phyloP scores from a whole-genome alignment of 768 basidiomycete genomes.

The Kwoniella sp. region DNA sequence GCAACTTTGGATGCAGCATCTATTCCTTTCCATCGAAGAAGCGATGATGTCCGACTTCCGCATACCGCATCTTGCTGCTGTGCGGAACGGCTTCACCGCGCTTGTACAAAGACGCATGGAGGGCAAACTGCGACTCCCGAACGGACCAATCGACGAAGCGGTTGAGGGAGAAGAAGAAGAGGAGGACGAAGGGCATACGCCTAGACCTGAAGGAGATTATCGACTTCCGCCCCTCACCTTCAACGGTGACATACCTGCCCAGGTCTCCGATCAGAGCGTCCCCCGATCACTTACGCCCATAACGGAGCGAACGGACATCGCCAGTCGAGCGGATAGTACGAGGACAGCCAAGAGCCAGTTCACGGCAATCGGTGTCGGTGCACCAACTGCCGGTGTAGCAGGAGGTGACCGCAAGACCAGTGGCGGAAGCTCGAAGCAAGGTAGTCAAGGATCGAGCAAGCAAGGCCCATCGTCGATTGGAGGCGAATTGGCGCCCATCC shows the following conservation, averaged over 20 bases:
- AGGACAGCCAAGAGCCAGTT: constrained; percentile 33
- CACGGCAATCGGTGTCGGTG: constrained; percentile 16
- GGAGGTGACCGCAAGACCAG: constrained; percentile 19
- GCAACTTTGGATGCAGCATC: constrained; percentile 61
- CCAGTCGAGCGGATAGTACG: constrained; percentile 46
- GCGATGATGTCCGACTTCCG: constrained; percentile 61
- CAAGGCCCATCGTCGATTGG: constrained; percentile 13
- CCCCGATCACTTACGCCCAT: constrained; percentile 65
- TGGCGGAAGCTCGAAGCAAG: constrained; percentile 37
- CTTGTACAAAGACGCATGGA: constrained; percentile 20
- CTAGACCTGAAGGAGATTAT: constrained; percentile 32
- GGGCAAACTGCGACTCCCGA: constrained; percentile 7
- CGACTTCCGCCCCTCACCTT: constrained; percentile 52
- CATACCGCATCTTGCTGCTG: constrained; percentile 28
- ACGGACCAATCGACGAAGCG: constrained; percentile 13
- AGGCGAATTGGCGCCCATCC: constrained; percentile 39
- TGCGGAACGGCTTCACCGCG: constrained; percentile 30
- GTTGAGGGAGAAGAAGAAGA: constrained; percentile 17
- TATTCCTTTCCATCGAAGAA: constrained; percentile 83
- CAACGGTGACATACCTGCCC: constrained; percentile 20
- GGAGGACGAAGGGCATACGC: constrained; percentile 25
- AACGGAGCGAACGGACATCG: constrained; percentile 60
- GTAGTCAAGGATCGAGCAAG: constrained; percentile 35
- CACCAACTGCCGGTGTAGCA: background rate
- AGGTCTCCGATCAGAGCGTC: constrained; percentile 22